A percentile compares a stretch with the other conserved stretches of the same genome.
Evolutionary conservation across 2,329 filamentous ascomycete genomes (phyloP).

Genomic region (Aphanocladium album): DNA sequence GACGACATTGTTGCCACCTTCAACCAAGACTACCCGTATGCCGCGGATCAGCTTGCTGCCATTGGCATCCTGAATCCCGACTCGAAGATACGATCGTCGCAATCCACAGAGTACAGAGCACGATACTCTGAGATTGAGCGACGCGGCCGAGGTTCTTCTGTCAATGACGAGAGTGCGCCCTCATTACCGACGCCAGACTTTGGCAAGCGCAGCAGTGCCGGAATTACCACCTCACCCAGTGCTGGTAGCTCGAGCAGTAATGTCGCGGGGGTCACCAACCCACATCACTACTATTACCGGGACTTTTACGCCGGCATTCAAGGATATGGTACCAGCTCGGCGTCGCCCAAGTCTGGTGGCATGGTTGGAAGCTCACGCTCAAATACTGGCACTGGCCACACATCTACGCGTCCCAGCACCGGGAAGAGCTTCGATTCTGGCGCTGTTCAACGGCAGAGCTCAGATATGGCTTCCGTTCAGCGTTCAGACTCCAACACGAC

Average conservation of each 20-base stretch:
- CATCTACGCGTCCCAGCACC: constrained; percentile 51
- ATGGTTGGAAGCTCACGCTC: constrained; percentile 44
- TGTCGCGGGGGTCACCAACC: constrained; percentile 36
- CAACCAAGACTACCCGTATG: constrained; percentile 69
- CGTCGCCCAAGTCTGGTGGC: constrained; percentile 53
- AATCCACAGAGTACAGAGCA: constrained; percentile 50
- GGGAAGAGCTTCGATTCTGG: constrained; percentile 55
- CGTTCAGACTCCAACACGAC: constrained; percentile 53
- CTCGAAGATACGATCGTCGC: constrained; percentile 54
- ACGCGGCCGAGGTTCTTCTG: constrained; percentile 54
- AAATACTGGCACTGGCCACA: constrained; percentile 32
- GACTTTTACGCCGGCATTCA: constrained; percentile 43
- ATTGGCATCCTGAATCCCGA: constrained; percentile 76
- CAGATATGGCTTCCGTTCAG: constrained; percentile 42
- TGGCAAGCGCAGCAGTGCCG: constrained; percentile 58
- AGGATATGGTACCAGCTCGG: constrained; percentile 48
- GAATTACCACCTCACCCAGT: constrained; percentile 57
- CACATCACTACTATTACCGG: constrained; percentile 53
- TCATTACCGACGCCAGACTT: constrained; percentile 63
- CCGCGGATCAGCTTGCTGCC: constrained; percentile 65
- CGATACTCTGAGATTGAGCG: constrained; percentile 45
- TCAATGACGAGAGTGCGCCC: constrained; percentile 59
- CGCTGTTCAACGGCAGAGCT: constrained; percentile 45
- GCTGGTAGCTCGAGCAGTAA: constrained; percentile 21
- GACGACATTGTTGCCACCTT: constrained; percentile 73